Evolutionary conservation across 352 stramenopile genomes (phyloP), one percentile per base, ranked within the genome.

Genomic region (Globisporangium paddicum): DNA sequence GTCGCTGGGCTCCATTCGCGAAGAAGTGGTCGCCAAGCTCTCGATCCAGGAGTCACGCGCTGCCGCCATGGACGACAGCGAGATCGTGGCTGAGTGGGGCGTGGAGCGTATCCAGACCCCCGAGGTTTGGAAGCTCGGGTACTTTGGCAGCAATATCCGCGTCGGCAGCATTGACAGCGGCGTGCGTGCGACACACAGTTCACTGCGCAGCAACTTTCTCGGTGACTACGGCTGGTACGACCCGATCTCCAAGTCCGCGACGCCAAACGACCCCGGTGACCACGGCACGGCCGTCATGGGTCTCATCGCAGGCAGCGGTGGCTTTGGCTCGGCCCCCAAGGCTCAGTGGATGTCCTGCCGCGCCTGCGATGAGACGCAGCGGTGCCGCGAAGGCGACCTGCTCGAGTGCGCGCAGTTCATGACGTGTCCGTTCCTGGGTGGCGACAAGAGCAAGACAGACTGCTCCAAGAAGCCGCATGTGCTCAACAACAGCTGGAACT

Each of bases 401-500:
- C 67, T 83, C 6, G 58, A 58, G 18, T 83, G 73, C 37, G 71
- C 69, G 18, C 71, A 83, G 64, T 83, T 77, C 50, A 49, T 83
- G 44, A 63, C 74, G 6, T 83, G 73, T 13, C 73, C 73, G 10
- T 71, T 68, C 44, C 48, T 62, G 6, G 55, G 63, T 35, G 58
- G 46, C 38, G 52, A 62, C 18, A 58, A 65, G 52, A 53, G 40
- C 26, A 60, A 69, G 37, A 68, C 47, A 4, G 71, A 78, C 40
- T 83, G 73, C 63, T 64, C 61, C 35, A 67, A 73, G 61, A 71
- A 69, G 10, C 75, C 77, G n/a, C 70, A 85, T 45, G 68, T 87
- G n/a, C 66, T 87, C 64, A 87, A 79, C 66, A 83, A 83, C 57
- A 82, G 71, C 49, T 87, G 77, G 77, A 82, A 79, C 60, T 64